phyloP scores from a whole-genome alignment of 176 grass and related monocot genomes.

The Aegilops speltoides region DNA sequence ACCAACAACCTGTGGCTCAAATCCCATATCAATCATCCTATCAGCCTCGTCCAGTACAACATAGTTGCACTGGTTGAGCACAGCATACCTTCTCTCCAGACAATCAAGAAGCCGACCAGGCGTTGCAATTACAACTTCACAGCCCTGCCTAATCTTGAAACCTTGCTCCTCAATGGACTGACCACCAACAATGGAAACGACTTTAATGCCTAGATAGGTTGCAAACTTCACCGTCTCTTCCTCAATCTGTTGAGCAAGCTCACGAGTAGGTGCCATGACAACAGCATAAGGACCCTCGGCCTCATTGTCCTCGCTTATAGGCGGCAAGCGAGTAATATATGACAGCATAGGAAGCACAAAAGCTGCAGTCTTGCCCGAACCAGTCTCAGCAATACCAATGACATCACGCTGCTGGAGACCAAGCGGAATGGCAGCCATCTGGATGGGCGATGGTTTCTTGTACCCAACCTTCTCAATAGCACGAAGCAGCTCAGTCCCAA shows the following conservation, averaged over 20 bases:
- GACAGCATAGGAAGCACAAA: slow-evolving; percentile 96
- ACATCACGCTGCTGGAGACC: slow-evolving; percentile 97
- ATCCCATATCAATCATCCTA: slow-evolving; percentile 99
- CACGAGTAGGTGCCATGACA: slow-evolving; percentile 96
- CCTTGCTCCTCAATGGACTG: slow-evolving; percentile 99
- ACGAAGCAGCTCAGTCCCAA: slow-evolving; percentile 68
- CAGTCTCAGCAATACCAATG: slow-evolving; percentile 94
- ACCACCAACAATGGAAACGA: slow-evolving; percentile 93
- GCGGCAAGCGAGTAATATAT: slow-evolving; percentile 85
- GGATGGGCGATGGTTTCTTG: slow-evolving; percentile 81
- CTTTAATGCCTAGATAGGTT: slow-evolving; percentile 90
- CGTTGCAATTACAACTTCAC: slow-evolving; percentile 94
- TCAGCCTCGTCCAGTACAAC: slow-evolving; percentile 98
- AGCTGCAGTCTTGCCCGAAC: slow-evolving; percentile 94
- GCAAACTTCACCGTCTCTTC: slow-evolving; percentile 98
- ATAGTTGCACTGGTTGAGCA: slow-evolving; percentile 98
- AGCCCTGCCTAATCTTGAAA: slow-evolving; percentile 92
- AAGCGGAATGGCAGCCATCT: slow-evolving; percentile 96
- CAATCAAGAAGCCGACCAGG: slow-evolving; percentile 95
- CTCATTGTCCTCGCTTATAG: slow-evolving; percentile 92
- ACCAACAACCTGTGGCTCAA: slow-evolving; percentile 95
- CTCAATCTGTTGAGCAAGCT: slow-evolving; percentile 98
- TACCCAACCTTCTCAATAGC: slow-evolving; percentile 89
- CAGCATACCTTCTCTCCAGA: slow-evolving; percentile 91
- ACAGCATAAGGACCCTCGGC: slow-evolving; percentile 97